A percentile compares a stretch with the other conserved stretches of the same genome.
Conservation (phyloP, 2,329 filamentous ascomycete species). For the Colletotrichum noveboracense region DNA sequence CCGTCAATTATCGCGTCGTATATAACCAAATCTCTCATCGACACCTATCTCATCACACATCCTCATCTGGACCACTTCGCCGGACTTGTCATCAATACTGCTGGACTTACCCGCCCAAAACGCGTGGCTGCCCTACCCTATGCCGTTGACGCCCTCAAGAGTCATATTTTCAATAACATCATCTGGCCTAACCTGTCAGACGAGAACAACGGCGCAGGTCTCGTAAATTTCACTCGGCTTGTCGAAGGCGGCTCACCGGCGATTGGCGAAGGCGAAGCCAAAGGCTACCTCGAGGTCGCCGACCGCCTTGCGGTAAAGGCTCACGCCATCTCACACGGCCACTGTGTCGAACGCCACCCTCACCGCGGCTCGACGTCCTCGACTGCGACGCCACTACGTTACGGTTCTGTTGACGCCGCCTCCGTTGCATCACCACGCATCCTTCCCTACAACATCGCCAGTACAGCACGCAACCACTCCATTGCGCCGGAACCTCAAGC, state of each 20-base stretch:
- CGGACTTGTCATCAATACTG: slow-evolving; percentile 92
- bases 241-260: slow-evolving; percentile 88
- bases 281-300: slow-evolving; percentile 86
- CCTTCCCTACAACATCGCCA: slow-evolving; percentile 4
- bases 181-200: slow-evolving; percentile 98
- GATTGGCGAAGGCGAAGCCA: slow-evolving; percentile 78
- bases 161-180: slow-evolving; percentile 95
- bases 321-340: slow-evolving; percentile 87
- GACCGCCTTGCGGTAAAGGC: slow-evolving; percentile 89
- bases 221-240: slow-evolving; percentile 88
- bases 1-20: slow-evolving; percentile 77
- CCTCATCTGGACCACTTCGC: slow-evolving; percentile 96
- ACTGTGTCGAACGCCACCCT: slow-evolving; percentile 75
- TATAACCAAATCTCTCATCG: slow-evolving; percentile 79
- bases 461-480: background rate
- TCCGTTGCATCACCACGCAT: slow-evolving; percentile 23
- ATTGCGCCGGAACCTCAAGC: slow-evolving; percentile 34
- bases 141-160: slow-evolving; percentile 91
- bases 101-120: slow-evolving; percentile 82
- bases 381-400: slow-evolving; percentile 16
- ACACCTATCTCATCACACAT: slow-evolving; percentile 92
- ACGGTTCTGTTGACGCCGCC: slow-evolving; percentile 36
- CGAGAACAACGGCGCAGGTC: slow-evolving; percentile 91
- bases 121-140: slow-evolving; percentile 83
- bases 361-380: slow-evolving; percentile 59